phyloP scores from a whole-genome alignment of 768 basidiomycete species.

The Kwoniella sp. region DNA sequence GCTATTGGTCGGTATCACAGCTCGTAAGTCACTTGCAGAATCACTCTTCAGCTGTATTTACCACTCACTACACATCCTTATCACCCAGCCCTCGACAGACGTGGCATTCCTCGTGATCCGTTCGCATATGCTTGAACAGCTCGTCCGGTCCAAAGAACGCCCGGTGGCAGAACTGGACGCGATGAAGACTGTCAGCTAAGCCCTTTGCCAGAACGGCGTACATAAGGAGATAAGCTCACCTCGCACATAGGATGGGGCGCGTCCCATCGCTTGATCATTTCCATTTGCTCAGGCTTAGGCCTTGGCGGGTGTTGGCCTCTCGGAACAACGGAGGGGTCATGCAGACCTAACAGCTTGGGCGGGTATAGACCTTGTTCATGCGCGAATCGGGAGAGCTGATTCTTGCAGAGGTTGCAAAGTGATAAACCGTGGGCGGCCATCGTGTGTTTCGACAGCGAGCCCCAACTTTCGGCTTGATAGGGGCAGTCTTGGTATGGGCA shows the following conservation, averaged over 20 bases:
- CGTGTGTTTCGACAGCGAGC: conserved; percentile 81
- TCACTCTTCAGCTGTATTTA: neutral
- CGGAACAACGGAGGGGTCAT: conserved; percentile 70
- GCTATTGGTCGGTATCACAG: conserved; percentile 58
- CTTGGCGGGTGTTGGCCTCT: conserved; percentile 48
- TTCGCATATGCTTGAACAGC: conserved; percentile 88
- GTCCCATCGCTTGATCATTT: conserved; percentile 52
- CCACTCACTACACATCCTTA: conserved; percentile 79
- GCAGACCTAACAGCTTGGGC: conserved; percentile 65
- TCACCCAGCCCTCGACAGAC: conserved; percentile 82
- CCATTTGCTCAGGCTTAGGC: conserved; percentile 47
- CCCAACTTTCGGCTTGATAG: conserved; percentile 83
- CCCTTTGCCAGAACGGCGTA: neutral
- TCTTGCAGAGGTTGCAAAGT: conserved; percentile 86
- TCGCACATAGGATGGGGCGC: conserved; percentile 57
- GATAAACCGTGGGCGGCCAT: conserved; percentile 72
- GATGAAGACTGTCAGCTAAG: neutral
- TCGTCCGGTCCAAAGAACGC: conserved; percentile 93
- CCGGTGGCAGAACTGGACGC: conserved; percentile 77
- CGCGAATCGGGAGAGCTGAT: conserved; percentile 87
- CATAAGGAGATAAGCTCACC: conserved; percentile 26
- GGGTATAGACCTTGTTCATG: conserved; percentile 91
- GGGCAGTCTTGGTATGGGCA: conserved; percentile 84
- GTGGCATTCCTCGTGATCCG: conserved; percentile 94
- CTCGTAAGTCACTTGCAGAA: too few relatives aligned